Evolutionary conservation across 2,329 filamentous ascomycete species (phyloP), one percentile per base, ranked within the genome.

Genomic region (Periconia sp.): DNA sequence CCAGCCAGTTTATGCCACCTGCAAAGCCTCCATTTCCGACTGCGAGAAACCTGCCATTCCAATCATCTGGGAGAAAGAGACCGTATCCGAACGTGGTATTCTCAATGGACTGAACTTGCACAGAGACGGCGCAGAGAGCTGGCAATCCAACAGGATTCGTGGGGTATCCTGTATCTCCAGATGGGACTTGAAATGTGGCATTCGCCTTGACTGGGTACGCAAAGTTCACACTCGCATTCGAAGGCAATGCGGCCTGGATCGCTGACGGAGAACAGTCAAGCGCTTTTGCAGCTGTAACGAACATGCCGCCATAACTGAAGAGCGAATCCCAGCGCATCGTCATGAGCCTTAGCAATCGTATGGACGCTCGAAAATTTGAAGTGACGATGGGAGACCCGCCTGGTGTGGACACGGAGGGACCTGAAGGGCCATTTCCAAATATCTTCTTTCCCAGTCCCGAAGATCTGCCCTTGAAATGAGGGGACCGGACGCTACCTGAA

Each of bases 1-100:
- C 77, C 3, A 70, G 62, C 66, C 70, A 77, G 42, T 76, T 76
- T 40, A 78, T 72, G 10, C 75, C 74, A 24, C 75, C 75, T 4
- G 65, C 69, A 52, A 74, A 76, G 0, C 74, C 75, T 22, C 73
- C 73, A 57, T 77, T 77, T 3, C 76, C 75, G 11, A 73, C 67
- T 0, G 71, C 69, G 6, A 61, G 55, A 34, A 72, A 66, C 24
- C 66, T 50, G 10, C 50, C 48, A 42, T 72, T 73, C 70, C 70
- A 73, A 8, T 54, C 45, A 12, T 71, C 61, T 1, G 68, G 69
- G 10, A 72, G 51, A 43, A 71, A 71, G 4, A 73, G 56, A 0
- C 69, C 70, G 36, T 72, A 68, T n/a, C 61, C 66, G 50, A 60
- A 72, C 0, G 65, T 71, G 1, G 67, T 61, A 23, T 56, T 68